phyloP scores from a whole-genome alignment of 164 flowering plant species.

The Euptelea pleiosperma region DNA sequence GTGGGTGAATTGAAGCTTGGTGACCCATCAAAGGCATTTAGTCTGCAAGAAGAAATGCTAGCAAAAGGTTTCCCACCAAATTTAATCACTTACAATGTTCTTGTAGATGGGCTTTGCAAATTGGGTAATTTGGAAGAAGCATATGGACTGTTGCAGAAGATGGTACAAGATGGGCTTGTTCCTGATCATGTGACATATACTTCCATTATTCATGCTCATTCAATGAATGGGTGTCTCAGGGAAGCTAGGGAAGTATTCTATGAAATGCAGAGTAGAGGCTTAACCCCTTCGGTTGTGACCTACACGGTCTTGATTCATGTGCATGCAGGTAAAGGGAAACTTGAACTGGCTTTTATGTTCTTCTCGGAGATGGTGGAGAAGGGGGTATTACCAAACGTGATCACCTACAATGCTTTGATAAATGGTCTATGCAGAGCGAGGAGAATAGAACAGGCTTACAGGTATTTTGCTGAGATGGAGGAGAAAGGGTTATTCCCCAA shows the following conservation, averaged over 20 bases:
- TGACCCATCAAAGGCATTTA: slow-evolving; percentile 28
- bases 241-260: slow-evolving; percentile 45
- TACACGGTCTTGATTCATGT: slow-evolving; percentile 68
- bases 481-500: slow-evolving; percentile 49
- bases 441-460: slow-evolving; percentile 46
- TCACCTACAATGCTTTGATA: slow-evolving; percentile 65
- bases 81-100: slow-evolving; percentile 55
- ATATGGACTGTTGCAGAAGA: slow-evolving; percentile 34
- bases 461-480: slow-evolving; percentile 46
- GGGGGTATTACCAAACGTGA: slow-evolving; percentile 55
- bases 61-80: slow-evolving; percentile 48
- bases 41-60: slow-evolving; percentile 60
- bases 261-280: slow-evolving; percentile 47
- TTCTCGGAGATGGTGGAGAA: slow-evolving; percentile 57
- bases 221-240: slow-evolving; percentile 34
- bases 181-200: slow-evolving; percentile 70
- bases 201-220: slow-evolving; percentile 50
- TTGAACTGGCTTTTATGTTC: slow-evolving; percentile 42
- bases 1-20: slow-evolving; percentile 51
- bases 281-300: slow-evolving; percentile 62
- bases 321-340: slow-evolving; percentile 39
- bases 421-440: slow-evolving; percentile 59
- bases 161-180: slow-evolving; percentile 41
- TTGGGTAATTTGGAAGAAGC: slow-evolving; percentile 46
- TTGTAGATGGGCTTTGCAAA: slow-evolving; percentile 50